phyloP scores from a whole-genome alignment of 495 filamentous ascomycete species.

The Geopyxis carbonaria region DNA sequence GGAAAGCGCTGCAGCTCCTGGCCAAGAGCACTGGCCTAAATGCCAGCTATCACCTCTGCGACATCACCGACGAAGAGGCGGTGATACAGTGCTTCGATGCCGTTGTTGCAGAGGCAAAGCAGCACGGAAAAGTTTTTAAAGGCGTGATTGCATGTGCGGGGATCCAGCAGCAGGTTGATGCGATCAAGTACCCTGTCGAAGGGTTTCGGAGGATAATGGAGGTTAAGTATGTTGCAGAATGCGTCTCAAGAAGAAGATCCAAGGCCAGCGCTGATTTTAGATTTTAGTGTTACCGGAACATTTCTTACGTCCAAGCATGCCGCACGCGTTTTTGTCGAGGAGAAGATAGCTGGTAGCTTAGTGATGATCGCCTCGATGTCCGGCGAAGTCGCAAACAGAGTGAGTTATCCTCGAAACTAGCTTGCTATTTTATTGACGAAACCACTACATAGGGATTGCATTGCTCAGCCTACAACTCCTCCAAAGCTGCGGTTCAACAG shows the following conservation, averaged over 20 bases:
- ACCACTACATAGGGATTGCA: slow-evolving; percentile 15
- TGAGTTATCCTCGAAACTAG: slow-evolving; percentile 39
- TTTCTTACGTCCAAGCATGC: neutral
- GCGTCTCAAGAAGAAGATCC: no score
- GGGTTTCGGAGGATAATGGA: slow-evolving; percentile 6
- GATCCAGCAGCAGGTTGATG: neutral
- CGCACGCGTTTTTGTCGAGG: neutral
- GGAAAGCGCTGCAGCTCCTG: no score
- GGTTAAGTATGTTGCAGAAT: slow-evolving; percentile 6
- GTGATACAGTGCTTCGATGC: neutral
- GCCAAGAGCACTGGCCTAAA: no score
- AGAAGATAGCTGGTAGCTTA: slow-evolving; percentile 12
- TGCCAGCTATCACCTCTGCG: neutral
- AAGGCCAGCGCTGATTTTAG: no score
- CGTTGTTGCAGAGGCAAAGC: neutral
- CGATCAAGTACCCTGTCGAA: slow-evolving; percentile 2
- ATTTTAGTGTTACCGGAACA: neutral
- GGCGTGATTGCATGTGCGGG: neutral
- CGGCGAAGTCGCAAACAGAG: slow-evolving; percentile 58
- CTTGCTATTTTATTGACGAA: no score
- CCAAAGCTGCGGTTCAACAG: slow-evolving; percentile 61
- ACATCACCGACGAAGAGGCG: neutral
- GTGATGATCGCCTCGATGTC: slow-evolving; percentile 40
- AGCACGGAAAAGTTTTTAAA: neutral
- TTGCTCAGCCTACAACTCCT: slow-evolving; percentile 45